Evolutionary conservation across 192 early-diverging fungal genomes (phyloP), one percentile per base, ranked within the genome.

Genomic region (Umbelopsis ramanniana): DNA sequence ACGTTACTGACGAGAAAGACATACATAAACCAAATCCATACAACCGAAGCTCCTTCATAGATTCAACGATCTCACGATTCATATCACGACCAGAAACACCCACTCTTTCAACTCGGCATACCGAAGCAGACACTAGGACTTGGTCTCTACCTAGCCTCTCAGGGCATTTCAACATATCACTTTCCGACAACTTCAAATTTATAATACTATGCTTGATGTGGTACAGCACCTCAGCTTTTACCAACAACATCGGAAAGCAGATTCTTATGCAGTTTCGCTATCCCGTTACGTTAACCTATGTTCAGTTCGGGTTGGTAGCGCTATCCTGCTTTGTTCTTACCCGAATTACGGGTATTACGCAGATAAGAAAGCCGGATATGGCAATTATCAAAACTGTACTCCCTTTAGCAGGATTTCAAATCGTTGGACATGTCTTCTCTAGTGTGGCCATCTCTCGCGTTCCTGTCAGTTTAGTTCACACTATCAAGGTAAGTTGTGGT

Each of bases 401-500:
- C 10, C 94, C 93, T 0, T 73, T 97, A 68, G 85, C 87, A 54
- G 76, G 87, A 19, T 97, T 97, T 82, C 87, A 92, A 74, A 94
- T 97, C 53, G 84, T 89, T 21, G 94, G 94, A 0, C 95, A 97
- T 84, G 83, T 94, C 11, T 91, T 95, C 71, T 90, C 90, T 0
- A 87, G 86, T 67, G 72, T 91, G 38, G 92, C 94, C n/a, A 89
- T 95, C 33, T 86, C 89, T 47, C 76, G 81, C 22, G 89, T 95
- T n/a, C 88, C 94, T 1, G 91, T 97, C 12, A 91, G 88, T 54
- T 88, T 95, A 75, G 89, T 92, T 12, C 95, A 97, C 70, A 97
- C 95, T 2, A 91, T 97, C 72, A 96, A 96, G 89, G 93, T 95
- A 79, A 78, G 53, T 67, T 73, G 15, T 14, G 40, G 40, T 26